These are phyloP conservation scores for Cinnamomum chago DNA, from an alignment of 164 flowering plant genomes.

Conservation along the genomic window DNA sequence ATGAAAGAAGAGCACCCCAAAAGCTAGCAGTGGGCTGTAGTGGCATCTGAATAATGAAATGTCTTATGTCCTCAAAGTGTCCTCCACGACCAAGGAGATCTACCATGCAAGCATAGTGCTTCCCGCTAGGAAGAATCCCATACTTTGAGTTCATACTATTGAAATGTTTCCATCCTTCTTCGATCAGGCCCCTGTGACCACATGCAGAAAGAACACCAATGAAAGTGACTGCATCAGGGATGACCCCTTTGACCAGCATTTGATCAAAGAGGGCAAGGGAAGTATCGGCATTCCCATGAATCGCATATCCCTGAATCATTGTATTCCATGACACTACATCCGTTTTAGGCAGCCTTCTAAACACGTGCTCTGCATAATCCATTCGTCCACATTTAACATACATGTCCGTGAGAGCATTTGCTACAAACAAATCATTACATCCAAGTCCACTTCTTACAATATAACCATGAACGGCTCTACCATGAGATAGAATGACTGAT, in stretches of 20 bases:
- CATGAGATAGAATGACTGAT: slow-evolving; percentile 23
- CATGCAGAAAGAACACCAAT: slow-evolving; percentile 29
- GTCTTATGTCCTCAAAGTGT: slow-evolving; percentile 13
- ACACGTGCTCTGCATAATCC: slow-evolving; percentile 21
- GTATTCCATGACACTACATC: slow-evolving; percentile 31
- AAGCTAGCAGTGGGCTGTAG: slow-evolving; percentile 29
- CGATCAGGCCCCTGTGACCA: slow-evolving; percentile 24
- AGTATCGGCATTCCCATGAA: slow-evolving; percentile 21
- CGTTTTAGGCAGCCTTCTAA: slow-evolving; percentile 11
- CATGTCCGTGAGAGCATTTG: slow-evolving; percentile 30
- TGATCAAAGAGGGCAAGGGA: slow-evolving; percentile 22
- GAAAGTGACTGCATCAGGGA: slow-evolving; percentile 22
- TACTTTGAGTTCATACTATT: slow-evolving; percentile 19
- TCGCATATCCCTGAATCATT: slow-evolving; percentile 22
- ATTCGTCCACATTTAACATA: slow-evolving; percentile 24
- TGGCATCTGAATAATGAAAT: slow-evolving; percentile 30
- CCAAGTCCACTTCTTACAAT: slow-evolving; percentile 19
- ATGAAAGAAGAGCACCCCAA: slow-evolving; percentile 32
- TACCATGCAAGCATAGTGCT: slow-evolving; percentile 29
- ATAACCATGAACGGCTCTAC: slow-evolving; percentile 24
- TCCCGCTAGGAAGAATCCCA: slow-evolving; percentile 23
- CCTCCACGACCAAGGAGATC: slow-evolving; percentile 27
- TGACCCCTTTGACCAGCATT: slow-evolving; percentile 18
- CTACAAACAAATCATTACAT: slow-evolving; percentile 15
- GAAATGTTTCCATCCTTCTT: slow-evolving; percentile 27